These are phyloP conservation scores for Myotisia sp. DNA, from an alignment of 2,329 filamentous ascomycete genomes.

Conservation along the genomic window DNA sequence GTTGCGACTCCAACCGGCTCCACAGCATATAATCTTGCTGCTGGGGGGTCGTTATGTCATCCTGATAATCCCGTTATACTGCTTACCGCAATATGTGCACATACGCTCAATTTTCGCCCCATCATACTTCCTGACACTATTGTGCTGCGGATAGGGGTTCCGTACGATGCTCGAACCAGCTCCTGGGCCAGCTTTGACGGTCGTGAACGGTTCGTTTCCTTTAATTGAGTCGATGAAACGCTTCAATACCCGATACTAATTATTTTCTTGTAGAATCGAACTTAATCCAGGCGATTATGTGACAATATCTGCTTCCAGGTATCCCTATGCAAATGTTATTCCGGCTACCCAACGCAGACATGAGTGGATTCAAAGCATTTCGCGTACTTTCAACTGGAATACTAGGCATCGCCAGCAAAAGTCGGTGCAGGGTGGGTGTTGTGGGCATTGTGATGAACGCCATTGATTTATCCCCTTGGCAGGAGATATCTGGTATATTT, in stretches of 20 bases:
- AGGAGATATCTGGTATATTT: too few relatives aligned
- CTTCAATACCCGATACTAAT: not conserved
- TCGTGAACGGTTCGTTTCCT: slow-evolving; percentile 49
- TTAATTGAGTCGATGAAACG: not conserved
- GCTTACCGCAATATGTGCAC: slow-evolving; percentile 85
- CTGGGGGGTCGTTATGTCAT: slow-evolving; percentile 85
- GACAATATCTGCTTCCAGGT: slow-evolving; percentile 38
- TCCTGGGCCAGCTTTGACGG: slow-evolving; percentile 99
- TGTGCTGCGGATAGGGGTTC: slow-evolving; percentile 82
- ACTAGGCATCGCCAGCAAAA: slow-evolving; percentile 33
- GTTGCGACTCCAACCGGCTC: slow-evolving; percentile 88
- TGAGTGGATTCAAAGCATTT: slow-evolving; percentile 39
- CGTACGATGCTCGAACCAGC: slow-evolving; percentile 74
- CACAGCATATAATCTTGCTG: slow-evolving; percentile 88
- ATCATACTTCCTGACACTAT: slow-evolving; percentile 94
- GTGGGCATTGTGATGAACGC: too few relatives aligned
- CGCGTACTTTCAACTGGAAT: slow-evolving; percentile 39
- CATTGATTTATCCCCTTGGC: too few relatives aligned
- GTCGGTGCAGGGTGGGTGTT: too few relatives aligned
- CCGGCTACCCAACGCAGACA: slow-evolving; percentile 31
- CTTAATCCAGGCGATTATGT: slow-evolving; percentile 38
- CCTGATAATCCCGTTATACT: slow-evolving; percentile 78
- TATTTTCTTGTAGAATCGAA: slow-evolving; percentile 26
- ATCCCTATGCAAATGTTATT: slow-evolving; percentile 38
- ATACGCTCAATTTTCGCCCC: slow-evolving; percentile 81